Percentiles rank a stretch among this genome's conserved stretches.
phyloP scores from a whole-genome alignment of 2,329 filamentous ascomycete species.

The Truncatella angustata region DNA sequence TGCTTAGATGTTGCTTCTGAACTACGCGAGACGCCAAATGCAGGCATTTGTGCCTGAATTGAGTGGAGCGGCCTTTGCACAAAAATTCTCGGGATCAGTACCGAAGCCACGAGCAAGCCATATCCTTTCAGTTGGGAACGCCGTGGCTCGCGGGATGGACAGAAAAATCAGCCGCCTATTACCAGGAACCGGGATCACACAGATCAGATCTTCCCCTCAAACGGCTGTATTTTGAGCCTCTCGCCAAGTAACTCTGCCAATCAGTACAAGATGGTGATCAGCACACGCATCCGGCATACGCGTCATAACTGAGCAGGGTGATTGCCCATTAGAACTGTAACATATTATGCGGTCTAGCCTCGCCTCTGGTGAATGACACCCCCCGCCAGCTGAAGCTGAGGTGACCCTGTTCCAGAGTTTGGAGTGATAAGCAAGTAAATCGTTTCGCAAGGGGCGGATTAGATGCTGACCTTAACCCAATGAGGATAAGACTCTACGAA shows the following conservation, averaged over 20 bases:
- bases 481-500: not conserved
- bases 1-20: no score
- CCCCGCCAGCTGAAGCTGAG: not conserved
- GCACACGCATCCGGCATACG: no score
- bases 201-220: no score
- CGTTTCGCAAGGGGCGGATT: not conserved
- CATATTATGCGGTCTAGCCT: not conserved
- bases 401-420: not conserved
- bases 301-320: not conserved
- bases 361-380: not conserved
- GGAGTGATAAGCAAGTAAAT: not conserved
- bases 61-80: not conserved
- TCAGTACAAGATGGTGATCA: no score
- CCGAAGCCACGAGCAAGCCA: conserved; percentile 3
- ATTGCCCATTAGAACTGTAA: not conserved
- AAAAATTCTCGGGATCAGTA: not conserved
- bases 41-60: not conserved
- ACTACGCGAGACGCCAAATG: not conserved
- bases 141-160: not conserved
- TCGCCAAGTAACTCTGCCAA: no score
- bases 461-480: not conserved
- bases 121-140: conserved; percentile 3
- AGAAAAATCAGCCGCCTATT: not conserved
- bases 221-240: no score
- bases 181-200: conserved; percentile 1